Evolutionary conservation across 2,329 filamentous ascomycete species (phyloP).

Genomic region (Acarospora socialis): DNA sequence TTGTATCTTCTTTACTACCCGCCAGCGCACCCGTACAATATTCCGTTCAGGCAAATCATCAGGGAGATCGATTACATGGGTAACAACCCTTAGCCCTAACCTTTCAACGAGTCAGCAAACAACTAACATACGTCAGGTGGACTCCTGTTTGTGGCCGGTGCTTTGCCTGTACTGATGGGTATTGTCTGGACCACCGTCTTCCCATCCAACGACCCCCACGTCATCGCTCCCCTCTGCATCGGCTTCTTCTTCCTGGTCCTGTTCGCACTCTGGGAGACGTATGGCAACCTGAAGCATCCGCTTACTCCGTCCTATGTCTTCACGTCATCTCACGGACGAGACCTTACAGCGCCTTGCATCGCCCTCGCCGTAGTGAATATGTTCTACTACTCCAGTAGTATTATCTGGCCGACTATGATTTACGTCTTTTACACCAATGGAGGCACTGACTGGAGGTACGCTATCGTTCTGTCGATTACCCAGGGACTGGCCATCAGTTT

Average conservation of each 20-base stretch:
- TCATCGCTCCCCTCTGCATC: constrained; percentile 24
- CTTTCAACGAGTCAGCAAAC: background rate
- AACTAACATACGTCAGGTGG: too few species aligned
- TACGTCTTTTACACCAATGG: constrained; percentile 29
- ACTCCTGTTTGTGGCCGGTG: constrained; percentile 24
- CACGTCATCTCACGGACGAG: constrained; percentile 30
- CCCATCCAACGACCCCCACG: constrained; percentile 23
- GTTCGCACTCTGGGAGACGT: constrained; percentile 29
- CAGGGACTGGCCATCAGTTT: constrained; percentile 32
- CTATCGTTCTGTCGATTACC: constrained; percentile 27
- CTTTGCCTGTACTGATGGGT: constrained; percentile 26
- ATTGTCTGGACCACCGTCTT: constrained; percentile 28
- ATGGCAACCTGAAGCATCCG: constrained; percentile 24
- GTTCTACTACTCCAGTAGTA: constrained; percentile 37
- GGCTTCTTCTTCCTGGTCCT: constrained; percentile 23
- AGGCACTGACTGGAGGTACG: constrained; percentile 22
- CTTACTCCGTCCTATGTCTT: constrained; percentile 34
- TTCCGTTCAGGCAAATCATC: constrained; percentile 23
- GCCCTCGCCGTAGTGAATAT: constrained; percentile 35
- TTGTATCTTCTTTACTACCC: constrained; percentile 29
- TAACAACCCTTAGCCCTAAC: constrained; percentile 1
- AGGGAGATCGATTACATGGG: constrained; percentile 28
- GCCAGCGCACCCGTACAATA: constrained; percentile 26
- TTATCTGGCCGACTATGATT: constrained; percentile 36
- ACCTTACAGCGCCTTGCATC: constrained; percentile 34